Evolutionary conservation across 257 asterid genomes (phyloP), one percentile per base, ranked within the genome.

Genomic region (Vinca minor): DNA sequence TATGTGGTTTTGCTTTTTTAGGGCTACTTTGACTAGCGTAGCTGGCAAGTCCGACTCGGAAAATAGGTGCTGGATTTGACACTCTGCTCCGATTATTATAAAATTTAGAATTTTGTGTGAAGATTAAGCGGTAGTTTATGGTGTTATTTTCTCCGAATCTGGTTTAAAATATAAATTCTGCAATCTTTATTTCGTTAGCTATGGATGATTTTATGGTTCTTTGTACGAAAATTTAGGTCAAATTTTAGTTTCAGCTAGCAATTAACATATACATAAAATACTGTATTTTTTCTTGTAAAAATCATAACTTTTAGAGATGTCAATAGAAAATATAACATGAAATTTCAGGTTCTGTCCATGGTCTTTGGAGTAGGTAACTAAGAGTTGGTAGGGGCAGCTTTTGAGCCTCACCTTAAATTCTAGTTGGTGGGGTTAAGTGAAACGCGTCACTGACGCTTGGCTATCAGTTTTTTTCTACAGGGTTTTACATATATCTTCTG

Each of bases 381-480:
- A n/a, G n/a, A n/a, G n/a, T n/a, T n/a, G n/a, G n/a, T n/a, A n/a
- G n/a, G n/a, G n/a, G n/a, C 21, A 29, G 60, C 14, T 14, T 14
- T 44, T 29, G 23, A 54, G 39, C 10, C 39, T 26, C 21, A 29
- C 29, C 18, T 31, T 11, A 49, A 4, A 21, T 8, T 29, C n/a
- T 29, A 28, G 23, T 54, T 15, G 28, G 20, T 53, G 38, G 39
- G 38, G 15, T 28, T 8, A 14, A 54, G 21, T 54, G 12, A 14
- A 14, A 5, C 21, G 6, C 23, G 7, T 11, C 8, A 3, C 23
- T 54, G 13, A 54, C 39, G 3, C 23, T 29, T 54, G 39, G 39
- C 29, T 54, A 14, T 29, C 61, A 29, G 25, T 57, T 48, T 25
- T 5, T 12, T 66, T n/a, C 47, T 44, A 23, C 71, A 63, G 74